Evolutionary conservation across 2,329 filamentous ascomycete genomes (phyloP).

Genomic region (Xylaria sp.): DNA sequence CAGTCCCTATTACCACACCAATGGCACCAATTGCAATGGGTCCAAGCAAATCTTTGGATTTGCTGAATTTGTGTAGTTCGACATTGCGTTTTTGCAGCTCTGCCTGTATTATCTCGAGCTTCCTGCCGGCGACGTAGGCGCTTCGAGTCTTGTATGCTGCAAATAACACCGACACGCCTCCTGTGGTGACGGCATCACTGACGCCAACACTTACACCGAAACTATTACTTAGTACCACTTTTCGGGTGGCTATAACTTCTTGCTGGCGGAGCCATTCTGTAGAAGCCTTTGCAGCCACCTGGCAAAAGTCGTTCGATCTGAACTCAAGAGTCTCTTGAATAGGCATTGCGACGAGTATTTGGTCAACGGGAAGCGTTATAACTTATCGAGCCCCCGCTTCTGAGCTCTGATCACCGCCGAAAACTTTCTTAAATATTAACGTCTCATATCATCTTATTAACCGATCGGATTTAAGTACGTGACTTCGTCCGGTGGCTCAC

Average conservation of each 20-base stretch:
- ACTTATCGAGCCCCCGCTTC: too few species aligned
- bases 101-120: slow-evolving; percentile 15
- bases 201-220: slow-evolving; percentile 11
- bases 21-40: slow-evolving; percentile 5
- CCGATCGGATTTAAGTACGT: too few species aligned
- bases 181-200: slow-evolving; percentile 1
- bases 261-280: slow-evolving; percentile 19
- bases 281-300: neutral
- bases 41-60: slow-evolving; percentile 5
- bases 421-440: too few species aligned
- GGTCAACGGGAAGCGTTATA: neutral
- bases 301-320: slow-evolving; percentile 7
- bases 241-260: slow-evolving; percentile 14
- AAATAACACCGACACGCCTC: slow-evolving; percentile 13
- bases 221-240: neutral
- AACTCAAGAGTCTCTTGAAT: slow-evolving; percentile 28
- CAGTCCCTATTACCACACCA: neutral
- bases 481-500: too few species aligned
- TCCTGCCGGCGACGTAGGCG: slow-evolving; percentile 5
- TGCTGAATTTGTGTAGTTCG: slow-evolving; percentile 19
- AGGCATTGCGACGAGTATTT: neutral
- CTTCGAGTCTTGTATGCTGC: slow-evolving; percentile 20
- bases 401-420: neutral
- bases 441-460: too few species aligned
- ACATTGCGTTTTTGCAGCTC: slow-evolving; percentile 17